Base-by-base conservation (phyloP, 2,329 filamentous ascomycete species). In the Cryphonectria parasitica region DNA sequence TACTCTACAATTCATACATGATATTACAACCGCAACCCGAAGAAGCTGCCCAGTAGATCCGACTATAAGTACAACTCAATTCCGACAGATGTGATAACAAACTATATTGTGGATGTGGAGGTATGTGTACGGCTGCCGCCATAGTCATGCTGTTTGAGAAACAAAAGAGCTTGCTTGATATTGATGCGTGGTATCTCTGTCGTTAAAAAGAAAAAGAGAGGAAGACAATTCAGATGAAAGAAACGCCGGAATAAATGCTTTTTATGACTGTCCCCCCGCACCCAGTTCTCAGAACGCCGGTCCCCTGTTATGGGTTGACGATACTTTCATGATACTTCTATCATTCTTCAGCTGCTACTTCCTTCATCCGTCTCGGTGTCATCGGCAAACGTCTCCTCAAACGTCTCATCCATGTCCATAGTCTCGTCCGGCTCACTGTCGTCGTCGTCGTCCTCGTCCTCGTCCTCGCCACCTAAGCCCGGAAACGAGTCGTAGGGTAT, bases 401-500 rank as follows among this genome's bases (percentile, higher is more conserved):
- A 68, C 28, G 66, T 61, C 15, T 81, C 80, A 2, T 86, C 83
- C 1, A 84, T 79, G 1, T 82, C 81, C 0, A 82, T 81, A 0
- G 84, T 83, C 39, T 85, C 85, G 13, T 84, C 83, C 3, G 87
- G 86, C 6, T 84, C 82, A 22, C 86, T 85, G 60, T 86, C 86
- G 58, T 86, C 86, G 60, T 86, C 86, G 58, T 86, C 86, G 36
- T 86, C 85, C 49, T 86, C 86, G 54, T 86, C 86, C 36, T 86
- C 85, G 52, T 86, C 86, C 34, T 86, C 85, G 49, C 86, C 86
- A 64, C 87, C 83, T 15, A 94, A 81, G 0, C 92, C 93, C 0
- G 90, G 89, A 49, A 97, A 88, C 6, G 90, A 87, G 73, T 89
- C 88, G 92, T 94, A 98, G 66, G 90, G 86, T 41, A 95, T 87